Evolutionary conservation across 2,329 filamentous ascomycete species (phyloP).

Genomic region (Scytalidium lignicola): DNA sequence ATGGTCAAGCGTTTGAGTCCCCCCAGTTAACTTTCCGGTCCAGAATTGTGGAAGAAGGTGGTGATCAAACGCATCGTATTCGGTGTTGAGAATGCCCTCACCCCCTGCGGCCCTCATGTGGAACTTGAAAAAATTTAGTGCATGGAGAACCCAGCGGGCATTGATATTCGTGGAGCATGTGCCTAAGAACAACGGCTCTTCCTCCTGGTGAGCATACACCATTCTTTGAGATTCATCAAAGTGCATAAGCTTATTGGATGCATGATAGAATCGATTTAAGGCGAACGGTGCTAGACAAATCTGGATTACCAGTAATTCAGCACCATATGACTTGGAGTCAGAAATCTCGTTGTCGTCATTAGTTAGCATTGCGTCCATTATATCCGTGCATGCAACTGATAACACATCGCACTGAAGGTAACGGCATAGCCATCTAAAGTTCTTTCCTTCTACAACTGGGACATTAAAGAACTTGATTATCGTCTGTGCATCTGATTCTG

Average conservation of each 20-base stretch:
- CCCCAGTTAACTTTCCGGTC: conserved; percentile 30
- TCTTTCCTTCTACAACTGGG: conserved; percentile 29
- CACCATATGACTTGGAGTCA: conserved; percentile 4
- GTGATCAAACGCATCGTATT: conserved; percentile 30
- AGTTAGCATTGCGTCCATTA: conserved; percentile 12
- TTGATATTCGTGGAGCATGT: conserved; percentile 33
- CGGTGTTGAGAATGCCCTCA: conserved; percentile 31
- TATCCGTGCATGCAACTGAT: conserved; percentile 14
- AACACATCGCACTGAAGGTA: conserved; percentile 7
- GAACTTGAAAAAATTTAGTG: conserved; percentile 47
- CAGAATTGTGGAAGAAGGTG: conserved; percentile 37
- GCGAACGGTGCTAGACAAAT: conserved; percentile 21
- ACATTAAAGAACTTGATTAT: conserved; percentile 4
- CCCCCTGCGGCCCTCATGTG: conserved; percentile 36
- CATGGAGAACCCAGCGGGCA: conserved; percentile 39
- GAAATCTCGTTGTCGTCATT: conserved; percentile 5
- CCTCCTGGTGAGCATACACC: conserved; percentile 33
- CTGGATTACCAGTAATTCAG: conserved; percentile 18
- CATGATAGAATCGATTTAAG: conserved; percentile 20
- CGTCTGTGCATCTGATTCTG: conserved; percentile 22
- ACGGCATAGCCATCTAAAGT: conserved; percentile 18
- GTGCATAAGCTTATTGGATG: conserved; percentile 14
- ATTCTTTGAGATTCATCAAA: conserved; percentile 39
- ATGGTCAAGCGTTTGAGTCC: conserved; percentile 30
- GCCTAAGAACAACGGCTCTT: conserved; percentile 36